phyloP scores from a whole-genome alignment of 768 basidiomycete genomes.

The Mrakia gelida region DNA sequence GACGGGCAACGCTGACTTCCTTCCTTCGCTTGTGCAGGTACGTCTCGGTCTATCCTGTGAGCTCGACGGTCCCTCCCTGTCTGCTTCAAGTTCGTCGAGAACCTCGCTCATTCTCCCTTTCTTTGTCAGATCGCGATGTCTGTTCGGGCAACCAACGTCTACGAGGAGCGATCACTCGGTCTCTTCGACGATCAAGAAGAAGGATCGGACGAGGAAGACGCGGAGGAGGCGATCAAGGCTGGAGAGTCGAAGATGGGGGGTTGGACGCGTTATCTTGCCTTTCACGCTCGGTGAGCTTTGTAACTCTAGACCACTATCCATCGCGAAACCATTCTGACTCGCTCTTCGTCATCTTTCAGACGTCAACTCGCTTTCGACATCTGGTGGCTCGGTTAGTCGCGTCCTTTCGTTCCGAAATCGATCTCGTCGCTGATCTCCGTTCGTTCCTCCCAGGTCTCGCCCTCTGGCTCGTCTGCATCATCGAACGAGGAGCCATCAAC shows the following conservation, averaged over 20 bases:
- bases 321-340: too few relatives aligned
- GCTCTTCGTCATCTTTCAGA: neutral
- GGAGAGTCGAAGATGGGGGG: slow-evolving; percentile 32
- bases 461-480: slow-evolving; percentile 83
- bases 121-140: slow-evolving; percentile 45
- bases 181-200: slow-evolving; percentile 57
- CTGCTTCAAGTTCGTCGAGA: too few relatives aligned
- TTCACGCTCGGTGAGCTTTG: slow-evolving; percentile 62
- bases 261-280: slow-evolving; percentile 50
- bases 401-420: neutral
- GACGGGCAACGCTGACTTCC: neutral
- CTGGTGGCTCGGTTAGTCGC: slow-evolving; percentile 51
- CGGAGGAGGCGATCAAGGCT: slow-evolving; percentile 33
- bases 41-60: slow-evolving; percentile 39
- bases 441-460: slow-evolving; percentile 53
- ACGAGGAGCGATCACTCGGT: slow-evolving; percentile 88
- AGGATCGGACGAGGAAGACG: slow-evolving; percentile 34
- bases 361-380: slow-evolving; percentile 71
- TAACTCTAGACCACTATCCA: too few relatives aligned
- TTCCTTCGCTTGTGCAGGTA: slow-evolving; percentile 45
- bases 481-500: slow-evolving; percentile 67
- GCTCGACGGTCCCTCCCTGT: too few relatives aligned
- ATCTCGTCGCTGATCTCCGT: neutral
- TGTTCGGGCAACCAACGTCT: slow-evolving; percentile 69
- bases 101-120: neutral